Base-by-base conservation (phyloP, 768 basidiomycete genomes). In the Naganishia onofrii region DNA sequence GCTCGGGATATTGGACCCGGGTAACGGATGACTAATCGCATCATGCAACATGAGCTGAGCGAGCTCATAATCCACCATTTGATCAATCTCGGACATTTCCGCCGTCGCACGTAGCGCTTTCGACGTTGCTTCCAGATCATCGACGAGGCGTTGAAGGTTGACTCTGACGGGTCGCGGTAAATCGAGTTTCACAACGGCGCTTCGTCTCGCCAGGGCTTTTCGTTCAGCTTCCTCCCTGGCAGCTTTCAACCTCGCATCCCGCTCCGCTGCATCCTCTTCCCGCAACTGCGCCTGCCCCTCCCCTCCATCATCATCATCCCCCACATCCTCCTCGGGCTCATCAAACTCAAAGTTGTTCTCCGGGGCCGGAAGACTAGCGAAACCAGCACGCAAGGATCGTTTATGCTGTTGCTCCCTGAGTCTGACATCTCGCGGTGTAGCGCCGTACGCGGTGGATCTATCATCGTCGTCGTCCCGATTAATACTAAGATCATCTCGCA, bases 291-390 rank as follows among this genome's bases (percentile, higher is more conserved):
- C 73, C 5, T 76, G 78, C 46, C 77, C 78, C 42, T 81, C n/a
- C n/a, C n/a, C n/a, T n/a, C n/a, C 84, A 0, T 78, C 81, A 28
- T 79, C 82, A 1, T 81, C 84, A 12, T 84, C 85, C 13, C 87
- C 90, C 65, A 92, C 90, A 21, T 92, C 90, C 74, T 92, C 90
- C 74, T 95, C 94, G 2, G 91, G 92, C 10, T 95, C 88, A 52
- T 94, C 85, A 55, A 99, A 83, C 82, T 98, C 94, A 75, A 97
- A 98, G 81, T 98, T 95, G 80, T 98, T 97, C 83, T 97, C 92
- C 0, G 96, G 93, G 74, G 88, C 88, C 0, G 96, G 96, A 19
- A 99, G 84, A 71, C 81, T 88, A 82, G 85, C 85, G 82, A 98
- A 97, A 6, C 89, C 90, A 12, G 88, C 86, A 74, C 89, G 85